Evolutionary conservation across 139 green algal genomes (phyloP).

Genomic region (Micractinium sp.): DNA sequence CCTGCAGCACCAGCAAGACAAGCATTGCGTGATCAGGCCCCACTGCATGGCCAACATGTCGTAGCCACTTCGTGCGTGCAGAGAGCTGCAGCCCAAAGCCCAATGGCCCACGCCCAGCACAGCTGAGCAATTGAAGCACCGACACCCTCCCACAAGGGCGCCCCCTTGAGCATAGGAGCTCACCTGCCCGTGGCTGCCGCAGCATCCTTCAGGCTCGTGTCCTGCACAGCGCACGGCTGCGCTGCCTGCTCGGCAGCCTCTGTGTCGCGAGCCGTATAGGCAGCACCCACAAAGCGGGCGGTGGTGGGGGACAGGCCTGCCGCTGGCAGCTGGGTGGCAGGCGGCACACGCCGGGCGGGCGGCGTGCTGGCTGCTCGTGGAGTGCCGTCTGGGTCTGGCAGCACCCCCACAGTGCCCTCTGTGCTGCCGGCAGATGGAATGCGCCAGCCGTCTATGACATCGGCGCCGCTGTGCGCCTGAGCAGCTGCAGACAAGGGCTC

Average conservation of each 20-base stretch:
- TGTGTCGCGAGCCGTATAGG: not conserved
- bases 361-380: not conserved
- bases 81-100: not conserved
- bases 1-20: not conserved
- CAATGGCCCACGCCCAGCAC: not conserved
- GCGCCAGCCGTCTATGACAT: too few species aligned
- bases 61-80: not conserved
- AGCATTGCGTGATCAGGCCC: not conserved
- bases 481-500: too few species aligned
- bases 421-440: not conserved
- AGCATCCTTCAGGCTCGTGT: constrained; percentile 13
- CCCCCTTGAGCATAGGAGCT: not conserved
- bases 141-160: not conserved
- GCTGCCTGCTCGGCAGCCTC: constrained; percentile 4
- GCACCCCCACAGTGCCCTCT: not conserved
- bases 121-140: not conserved
- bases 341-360: not conserved
- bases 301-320: not conserved
- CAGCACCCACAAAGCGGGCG: not conserved
- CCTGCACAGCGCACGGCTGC: not conserved
- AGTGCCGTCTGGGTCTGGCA: not conserved
- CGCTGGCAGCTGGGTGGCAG: not conserved
- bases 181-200: not conserved
- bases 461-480: too few species aligned
- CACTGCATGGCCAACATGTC: not conserved